A percentile compares a stretch with the other conserved stretches of the same genome.
phyloP scores from a whole-genome alignment of 116 monocot genomes.

The Zostera marina region DNA sequence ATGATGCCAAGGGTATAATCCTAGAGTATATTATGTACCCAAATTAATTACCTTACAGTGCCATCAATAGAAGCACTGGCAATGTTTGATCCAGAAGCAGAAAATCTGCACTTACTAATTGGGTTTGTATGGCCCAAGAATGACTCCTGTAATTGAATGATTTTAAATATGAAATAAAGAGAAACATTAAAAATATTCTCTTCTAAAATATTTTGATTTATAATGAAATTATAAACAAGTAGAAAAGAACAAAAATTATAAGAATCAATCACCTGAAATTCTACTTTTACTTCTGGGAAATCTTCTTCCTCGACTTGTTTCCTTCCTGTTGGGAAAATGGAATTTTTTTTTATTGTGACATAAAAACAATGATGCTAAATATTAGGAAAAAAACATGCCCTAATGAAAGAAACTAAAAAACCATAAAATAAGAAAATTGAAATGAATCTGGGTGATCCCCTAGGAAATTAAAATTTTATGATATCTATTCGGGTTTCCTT shows the following conservation, averaged over 20 bases:
- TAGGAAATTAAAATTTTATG: too few relatives aligned
- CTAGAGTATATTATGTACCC: neutral
- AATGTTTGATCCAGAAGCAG: conserved; percentile 84
- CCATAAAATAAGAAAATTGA: too few relatives aligned
- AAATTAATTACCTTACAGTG: conserved; percentile 65
- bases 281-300: conserved; percentile 82
- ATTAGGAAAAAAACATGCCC: neutral
- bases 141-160: conserved; percentile 54
- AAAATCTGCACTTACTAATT: conserved; percentile 77
- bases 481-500: too few relatives aligned
- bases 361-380: neutral
- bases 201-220: neutral
- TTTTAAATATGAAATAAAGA: neutral
- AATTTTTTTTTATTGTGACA: too few relatives aligned
- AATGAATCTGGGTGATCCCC: too few relatives aligned
- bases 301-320: conserved; percentile 48
- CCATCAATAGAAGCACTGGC: conserved; percentile 97
- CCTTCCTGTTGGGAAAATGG: conserved; percentile 1
- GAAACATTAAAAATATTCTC: neutral
- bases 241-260: neutral
- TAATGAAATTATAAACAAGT: too few relatives aligned
- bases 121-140: conserved; percentile 85
- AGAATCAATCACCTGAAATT: conserved; percentile 52
- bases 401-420: too few relatives aligned
- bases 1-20: neutral